Conservation (phyloP, 306 rosid genomes). For the Urtica urens region DNA sequence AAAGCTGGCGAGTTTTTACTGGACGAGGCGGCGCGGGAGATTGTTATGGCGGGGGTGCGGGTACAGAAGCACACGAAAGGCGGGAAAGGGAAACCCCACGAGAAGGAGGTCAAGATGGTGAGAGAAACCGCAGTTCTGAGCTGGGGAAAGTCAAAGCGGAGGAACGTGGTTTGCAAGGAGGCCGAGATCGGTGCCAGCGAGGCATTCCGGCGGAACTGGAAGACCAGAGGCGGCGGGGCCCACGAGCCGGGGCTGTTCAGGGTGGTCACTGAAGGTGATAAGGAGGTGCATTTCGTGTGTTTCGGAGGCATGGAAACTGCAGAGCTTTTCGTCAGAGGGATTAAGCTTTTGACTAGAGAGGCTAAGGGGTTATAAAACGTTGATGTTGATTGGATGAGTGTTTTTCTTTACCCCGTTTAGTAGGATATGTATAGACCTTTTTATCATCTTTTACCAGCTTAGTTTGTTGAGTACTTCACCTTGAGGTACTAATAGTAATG, state of each 20-base stretch:
- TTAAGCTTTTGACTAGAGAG: conserved; percentile 54
- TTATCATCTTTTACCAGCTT: too few species aligned
- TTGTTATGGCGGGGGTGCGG: conserved; percentile 40
- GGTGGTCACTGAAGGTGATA: conserved; percentile 55
- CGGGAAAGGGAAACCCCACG: conserved; percentile 67
- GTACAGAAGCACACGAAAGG: conserved; percentile 71
- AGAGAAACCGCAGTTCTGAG: conserved; percentile 36
- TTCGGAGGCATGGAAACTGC: conserved; percentile 65
- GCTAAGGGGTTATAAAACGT: conserved; percentile 16
- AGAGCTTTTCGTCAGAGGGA: conserved; percentile 85
- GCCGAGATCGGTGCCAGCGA: conserved; percentile 58
- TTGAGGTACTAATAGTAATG: conserved; percentile 41
- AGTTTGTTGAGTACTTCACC: conserved; percentile 44
- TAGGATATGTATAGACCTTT: conserved; percentile 32
- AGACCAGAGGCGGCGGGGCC: conserved; percentile 42
- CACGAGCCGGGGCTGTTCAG: conserved; percentile 64
- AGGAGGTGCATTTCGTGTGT: conserved; percentile 77
- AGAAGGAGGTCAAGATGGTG: conserved; percentile 55
- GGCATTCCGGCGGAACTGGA: conserved; percentile 41
- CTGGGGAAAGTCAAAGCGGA: conserved; percentile 66
- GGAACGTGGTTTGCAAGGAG: conserved; percentile 61
- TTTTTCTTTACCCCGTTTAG: conserved; percentile 10
- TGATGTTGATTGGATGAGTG: not conserved
- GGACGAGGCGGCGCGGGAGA: conserved; percentile 53
- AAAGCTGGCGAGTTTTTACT: conserved; percentile 49